Percentiles rank a stretch among this genome's conserved stretches.
phyloP scores from a whole-genome alignment of 148 eudicot genomes.

The Silene latifolia region DNA sequence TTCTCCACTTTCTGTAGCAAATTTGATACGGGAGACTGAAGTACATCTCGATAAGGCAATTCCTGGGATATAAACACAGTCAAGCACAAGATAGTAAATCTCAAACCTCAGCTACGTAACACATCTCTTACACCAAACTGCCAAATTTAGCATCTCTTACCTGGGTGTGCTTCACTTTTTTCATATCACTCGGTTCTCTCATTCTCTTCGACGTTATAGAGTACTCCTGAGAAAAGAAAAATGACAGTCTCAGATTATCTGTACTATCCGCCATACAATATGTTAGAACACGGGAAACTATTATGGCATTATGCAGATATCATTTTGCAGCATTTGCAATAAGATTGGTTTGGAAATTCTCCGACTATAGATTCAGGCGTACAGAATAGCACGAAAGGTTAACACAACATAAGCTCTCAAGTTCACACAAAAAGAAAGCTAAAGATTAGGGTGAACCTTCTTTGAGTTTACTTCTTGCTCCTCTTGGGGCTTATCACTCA shows the following conservation, averaged over 20 bases:
- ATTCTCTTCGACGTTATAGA: slow-evolving; percentile 45
- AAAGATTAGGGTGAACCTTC: slow-evolving; percentile 45
- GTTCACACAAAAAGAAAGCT: background rate
- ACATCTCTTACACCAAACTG: slow-evolving; percentile 24
- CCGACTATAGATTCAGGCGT: background rate
- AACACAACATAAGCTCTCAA: background rate
- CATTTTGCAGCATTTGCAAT: background rate
- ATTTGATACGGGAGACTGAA: slow-evolving; percentile 65
- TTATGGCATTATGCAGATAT: background rate
- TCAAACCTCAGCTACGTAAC: background rate
- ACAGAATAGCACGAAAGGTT: background rate
- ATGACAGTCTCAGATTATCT: background rate
- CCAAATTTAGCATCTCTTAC: slow-evolving; percentile 28
- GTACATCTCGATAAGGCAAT: slow-evolving; percentile 44
- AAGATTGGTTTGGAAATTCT: background rate
- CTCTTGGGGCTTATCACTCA: slow-evolving; percentile 78
- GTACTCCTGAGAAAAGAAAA: slow-evolving; percentile 43
- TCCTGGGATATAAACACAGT: slow-evolving; percentile 31
- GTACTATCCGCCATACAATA: background rate
- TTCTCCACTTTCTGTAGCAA: slow-evolving; percentile 69
- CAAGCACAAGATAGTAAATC: slow-evolving; percentile 10
- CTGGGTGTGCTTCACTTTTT: slow-evolving; percentile 36
- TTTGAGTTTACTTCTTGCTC: slow-evolving; percentile 90
- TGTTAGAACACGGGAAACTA: background rate
- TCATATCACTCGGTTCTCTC: slow-evolving; percentile 40